Percentiles rank a stretch among this genome's conserved stretches.
Conservation (phyloP, 1,284 basidiomycete species). For the Sanguinoderma infundibulare region DNA sequence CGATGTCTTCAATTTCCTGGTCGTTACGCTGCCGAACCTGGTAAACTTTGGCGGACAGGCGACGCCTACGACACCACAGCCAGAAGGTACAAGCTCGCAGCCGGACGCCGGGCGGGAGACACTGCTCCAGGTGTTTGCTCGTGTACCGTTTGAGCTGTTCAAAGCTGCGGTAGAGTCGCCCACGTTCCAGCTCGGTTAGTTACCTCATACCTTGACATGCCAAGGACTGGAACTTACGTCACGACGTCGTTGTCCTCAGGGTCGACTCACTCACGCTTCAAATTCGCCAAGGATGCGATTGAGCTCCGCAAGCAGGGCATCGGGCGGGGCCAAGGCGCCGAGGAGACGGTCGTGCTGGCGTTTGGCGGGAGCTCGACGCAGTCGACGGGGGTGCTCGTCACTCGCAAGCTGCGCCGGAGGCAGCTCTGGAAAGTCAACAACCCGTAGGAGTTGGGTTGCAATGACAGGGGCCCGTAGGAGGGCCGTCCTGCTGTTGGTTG, state of each 20-base stretch:
- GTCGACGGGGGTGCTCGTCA: conserved; percentile 82
- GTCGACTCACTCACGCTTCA: conserved; percentile 84
- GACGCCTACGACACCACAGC: conserved; percentile 33
- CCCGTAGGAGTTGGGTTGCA: background rate
- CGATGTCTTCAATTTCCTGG: conserved; percentile 78
- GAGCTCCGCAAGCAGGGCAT: conserved; percentile 75
- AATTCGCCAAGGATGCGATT: conserved; percentile 88
- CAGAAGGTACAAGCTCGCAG: conserved; percentile 43
- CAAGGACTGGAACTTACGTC: background rate
- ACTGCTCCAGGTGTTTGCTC: conserved; percentile 73
- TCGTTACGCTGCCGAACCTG: conserved; percentile 69
- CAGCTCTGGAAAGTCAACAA: conserved; percentile 84
- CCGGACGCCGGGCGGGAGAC: conserved; percentile 59
- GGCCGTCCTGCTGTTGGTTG: background rate
- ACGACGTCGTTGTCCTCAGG: conserved; percentile 43
- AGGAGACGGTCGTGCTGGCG: conserved; percentile 86
- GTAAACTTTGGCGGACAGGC: conserved; percentile 43
- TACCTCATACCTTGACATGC: background rate
- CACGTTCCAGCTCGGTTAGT: conserved; percentile 75
- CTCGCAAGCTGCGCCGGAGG: conserved; percentile 82
- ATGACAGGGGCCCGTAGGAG: background rate
- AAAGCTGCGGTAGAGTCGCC: conserved; percentile 79
- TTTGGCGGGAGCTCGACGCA: conserved; percentile 73
- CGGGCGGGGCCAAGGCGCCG: conserved; percentile 62
- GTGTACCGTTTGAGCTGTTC: conserved; percentile 81